These are phyloP conservation scores for Zymoseptoria brevis DNA, from an alignment of 2,329 filamentous ascomycete species.

Conservation along the genomic window DNA sequence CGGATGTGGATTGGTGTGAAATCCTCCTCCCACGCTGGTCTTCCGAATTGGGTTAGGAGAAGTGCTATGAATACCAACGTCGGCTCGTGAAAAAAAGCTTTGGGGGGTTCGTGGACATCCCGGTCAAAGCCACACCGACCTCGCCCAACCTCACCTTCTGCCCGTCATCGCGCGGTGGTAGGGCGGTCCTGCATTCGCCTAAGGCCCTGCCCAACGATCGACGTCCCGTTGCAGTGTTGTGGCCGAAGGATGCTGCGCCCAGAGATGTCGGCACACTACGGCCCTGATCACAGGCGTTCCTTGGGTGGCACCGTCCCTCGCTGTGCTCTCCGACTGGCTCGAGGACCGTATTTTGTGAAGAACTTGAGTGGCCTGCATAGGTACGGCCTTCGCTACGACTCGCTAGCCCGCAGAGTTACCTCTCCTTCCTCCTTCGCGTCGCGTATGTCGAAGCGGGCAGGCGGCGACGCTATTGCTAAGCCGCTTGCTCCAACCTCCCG, in stretches of 20 bases:
- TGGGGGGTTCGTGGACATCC: no score
- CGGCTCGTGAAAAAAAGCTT: not conserved
- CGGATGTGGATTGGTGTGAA: not conserved
- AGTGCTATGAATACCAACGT: not conserved
- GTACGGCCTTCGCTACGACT: not conserved
- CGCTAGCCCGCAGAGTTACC: not conserved
- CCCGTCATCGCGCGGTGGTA: not conserved
- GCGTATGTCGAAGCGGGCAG: not conserved
- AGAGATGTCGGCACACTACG: not conserved
- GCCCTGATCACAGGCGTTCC: not conserved
- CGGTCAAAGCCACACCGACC: not conserved
- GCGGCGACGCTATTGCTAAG: not conserved
- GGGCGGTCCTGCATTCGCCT: not conserved
- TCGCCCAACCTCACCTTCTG: not conserved
- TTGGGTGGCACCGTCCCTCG: not conserved
- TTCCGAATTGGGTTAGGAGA: not conserved
- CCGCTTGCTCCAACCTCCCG: not conserved
- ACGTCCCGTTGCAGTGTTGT: not conserved
- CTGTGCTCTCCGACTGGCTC: not conserved
- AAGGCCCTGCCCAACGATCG: not conserved
- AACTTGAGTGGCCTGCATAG: not conserved
- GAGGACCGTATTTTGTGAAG: not conserved
- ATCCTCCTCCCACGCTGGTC: not conserved
- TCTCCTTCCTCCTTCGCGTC: not conserved
- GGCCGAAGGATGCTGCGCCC: not conserved